These are phyloP conservation scores for Cucurbita argyrosperma DNA, from an alignment of 306 rosid genomes.

Conservation along the genomic window DNA sequence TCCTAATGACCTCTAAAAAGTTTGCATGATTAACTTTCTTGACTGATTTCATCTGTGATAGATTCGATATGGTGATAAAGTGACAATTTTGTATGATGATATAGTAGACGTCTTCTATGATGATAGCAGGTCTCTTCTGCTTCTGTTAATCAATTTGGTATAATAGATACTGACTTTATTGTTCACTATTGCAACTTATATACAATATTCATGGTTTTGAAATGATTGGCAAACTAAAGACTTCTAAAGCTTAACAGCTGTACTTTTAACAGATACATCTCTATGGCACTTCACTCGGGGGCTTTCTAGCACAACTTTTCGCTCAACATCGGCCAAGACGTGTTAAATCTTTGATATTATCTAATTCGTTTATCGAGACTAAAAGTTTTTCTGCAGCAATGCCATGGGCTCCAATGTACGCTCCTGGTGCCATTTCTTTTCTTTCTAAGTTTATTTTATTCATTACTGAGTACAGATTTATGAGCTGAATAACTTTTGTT, in stretches of 20 bases:
- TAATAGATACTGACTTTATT: not conserved
- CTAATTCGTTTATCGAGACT: conserved; percentile 85
- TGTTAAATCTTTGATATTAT: conserved; percentile 75
- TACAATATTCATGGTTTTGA: not conserved
- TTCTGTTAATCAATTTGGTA: not conserved
- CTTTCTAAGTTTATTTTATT: not conserved
- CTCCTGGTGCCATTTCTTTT: conserved; percentile 11
- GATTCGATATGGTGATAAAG: not conserved
- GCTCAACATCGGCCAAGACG: conserved; percentile 96
- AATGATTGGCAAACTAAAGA: not conserved
- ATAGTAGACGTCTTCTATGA: not conserved
- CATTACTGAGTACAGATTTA: not conserved
- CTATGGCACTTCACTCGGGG: conserved; percentile 96
- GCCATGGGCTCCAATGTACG: conserved; percentile 98
- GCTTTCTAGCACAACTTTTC: conserved; percentile 94
- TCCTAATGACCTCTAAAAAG: not conserved
- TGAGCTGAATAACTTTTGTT: not conserved
- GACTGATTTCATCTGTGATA: not conserved
- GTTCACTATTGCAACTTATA: not conserved
- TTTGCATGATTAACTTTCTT: not conserved
- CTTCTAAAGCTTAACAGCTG: not conserved
- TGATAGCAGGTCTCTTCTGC: not conserved
- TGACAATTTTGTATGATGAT: not conserved
- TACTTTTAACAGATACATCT: conserved; percentile 66
- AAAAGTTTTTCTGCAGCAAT: conserved; percentile 72